Conservation (phyloP, 2,329 filamentous ascomycete species). For the Fusarium sp. region DNA sequence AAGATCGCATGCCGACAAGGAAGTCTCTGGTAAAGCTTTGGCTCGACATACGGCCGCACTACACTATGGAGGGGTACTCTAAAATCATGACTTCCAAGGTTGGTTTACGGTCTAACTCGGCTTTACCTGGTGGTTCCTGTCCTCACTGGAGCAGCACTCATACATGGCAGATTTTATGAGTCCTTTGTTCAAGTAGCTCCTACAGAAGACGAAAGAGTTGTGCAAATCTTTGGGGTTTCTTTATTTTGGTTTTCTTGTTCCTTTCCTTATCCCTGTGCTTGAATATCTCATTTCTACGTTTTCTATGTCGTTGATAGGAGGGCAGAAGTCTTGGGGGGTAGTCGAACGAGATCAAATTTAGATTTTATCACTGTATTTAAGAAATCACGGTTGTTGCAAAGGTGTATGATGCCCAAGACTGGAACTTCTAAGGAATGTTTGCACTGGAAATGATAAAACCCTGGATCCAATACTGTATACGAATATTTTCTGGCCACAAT, state of each 20-base stretch:
- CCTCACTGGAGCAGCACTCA: not conserved
- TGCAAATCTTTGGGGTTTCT: not conserved
- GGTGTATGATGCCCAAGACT: not conserved
- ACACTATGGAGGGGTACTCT: not conserved
- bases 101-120: not conserved
- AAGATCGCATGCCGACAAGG: not conserved
- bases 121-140: not conserved
- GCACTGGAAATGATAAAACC: too few species aligned
- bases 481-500: not conserved
- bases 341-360: not conserved
- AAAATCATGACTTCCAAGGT: not conserved
- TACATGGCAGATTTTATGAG: not conserved
- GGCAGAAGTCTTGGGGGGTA: not conserved
- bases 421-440: rapidly evolving
- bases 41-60: not conserved
- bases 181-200: too few species aligned
- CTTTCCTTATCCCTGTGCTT: not conserved
- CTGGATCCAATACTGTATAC: not conserved
- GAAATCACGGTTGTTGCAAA: not conserved
- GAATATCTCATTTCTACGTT: not conserved
- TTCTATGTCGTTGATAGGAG: not conserved
- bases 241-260: not conserved
- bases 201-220: not conserved
- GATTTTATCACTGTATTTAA: not conserved
- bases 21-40: not conserved